Evolutionary conservation across 129 eudicot genomes (phyloP), one percentile per base, ranked within the genome.

Genomic region (Gnaphalium uliginosum): DNA sequence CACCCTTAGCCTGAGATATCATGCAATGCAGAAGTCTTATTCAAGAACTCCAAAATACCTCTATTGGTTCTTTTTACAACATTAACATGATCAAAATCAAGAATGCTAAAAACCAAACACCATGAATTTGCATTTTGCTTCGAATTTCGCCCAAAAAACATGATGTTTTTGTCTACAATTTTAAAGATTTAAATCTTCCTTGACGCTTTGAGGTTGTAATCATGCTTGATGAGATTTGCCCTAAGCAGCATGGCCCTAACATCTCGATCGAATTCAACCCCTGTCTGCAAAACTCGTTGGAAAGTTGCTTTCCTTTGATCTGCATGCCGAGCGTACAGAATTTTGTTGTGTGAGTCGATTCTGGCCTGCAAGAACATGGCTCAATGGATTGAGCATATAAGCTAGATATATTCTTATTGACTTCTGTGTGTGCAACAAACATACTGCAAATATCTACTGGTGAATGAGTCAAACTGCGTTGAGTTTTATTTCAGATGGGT

Each of bases 261-360:
- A 79, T 91, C 99, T 23, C 92, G 85, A 57, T 94, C 99, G 46
- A 91, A 91, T 62, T 91, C 99, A 21, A 41, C 68, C 48, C 98
- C 98, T 0, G 98, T 90, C 81, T 94, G 98, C 76, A 94, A 81
- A 58, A 86, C 97, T 14, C 92, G 86, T 66, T 94, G 99, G 75
- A 94, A 94, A 66, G 99, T 94, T 2, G 92, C 92, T 67, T 94
- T 94, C 80, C 99, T 89, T 85, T 94, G 99, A 83, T 94, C 99
- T 22, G 99, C 97, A 76, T 94, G 97, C n/a, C 99, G 84, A 7
- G 99, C 99, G 65, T 94, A 91, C 26, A 94, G 81, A 58, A 94
- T 83, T 83, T 94, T 94, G 88, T 94, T 90, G 83, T 94, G 99
- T 0, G 99, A 94, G 72, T 94, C 99, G 0, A 94, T 94, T 48